Evolutionary conservation across 2,329 filamentous ascomycete species (phyloP), one percentile per base, ranked within the genome.

Genomic region (Monilinia vaccinii-corymbosi): DNA sequence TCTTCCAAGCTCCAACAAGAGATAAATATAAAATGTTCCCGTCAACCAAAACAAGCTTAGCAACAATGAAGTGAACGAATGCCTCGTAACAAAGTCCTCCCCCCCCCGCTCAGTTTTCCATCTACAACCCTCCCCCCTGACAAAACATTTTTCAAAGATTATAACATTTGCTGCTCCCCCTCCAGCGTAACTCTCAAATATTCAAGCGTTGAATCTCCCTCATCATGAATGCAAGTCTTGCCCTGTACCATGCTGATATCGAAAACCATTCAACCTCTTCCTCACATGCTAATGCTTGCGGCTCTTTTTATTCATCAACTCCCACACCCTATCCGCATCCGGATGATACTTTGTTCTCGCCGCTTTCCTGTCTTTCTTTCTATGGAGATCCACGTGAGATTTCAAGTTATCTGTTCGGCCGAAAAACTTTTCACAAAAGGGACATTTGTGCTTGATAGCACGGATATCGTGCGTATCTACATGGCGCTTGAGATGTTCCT

Each of bases 401-500:
- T 64, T 66, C 7, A 68, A 50, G 31, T 70, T 70, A 61, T 70
- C 69, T 3, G 61, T 58, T 4, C 69, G 60, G 18, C 62, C 62
- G 44, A 70, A 69, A 1, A 31, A 10, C 16, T 64, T 64, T 1
- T 45, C 2, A 44, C 68, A 70, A 31, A 68, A 68, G 23, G 50
- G 52, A 34, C 68, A 70, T 10, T 34, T 40, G 47, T 58, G 62
- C 3, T 21, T 56, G 10, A 57, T 47, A 1, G 47, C n/a, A 8
- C 60, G 31, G 4, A 32, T 46, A n/a, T 48, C 4, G 13, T 78
- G 76, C 18, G 73, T 78, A 67, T 74, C 76, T 70, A 76, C 74
- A 64, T 80, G 78, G 13, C 77, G 70, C 69, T 78, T 78, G 21
- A 79, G 68, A 60, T 79, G 77, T 63, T 79, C 77, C 61, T 77